Conservation (phyloP, 352 stramenopile species). For the Albugo candida region DNA sequence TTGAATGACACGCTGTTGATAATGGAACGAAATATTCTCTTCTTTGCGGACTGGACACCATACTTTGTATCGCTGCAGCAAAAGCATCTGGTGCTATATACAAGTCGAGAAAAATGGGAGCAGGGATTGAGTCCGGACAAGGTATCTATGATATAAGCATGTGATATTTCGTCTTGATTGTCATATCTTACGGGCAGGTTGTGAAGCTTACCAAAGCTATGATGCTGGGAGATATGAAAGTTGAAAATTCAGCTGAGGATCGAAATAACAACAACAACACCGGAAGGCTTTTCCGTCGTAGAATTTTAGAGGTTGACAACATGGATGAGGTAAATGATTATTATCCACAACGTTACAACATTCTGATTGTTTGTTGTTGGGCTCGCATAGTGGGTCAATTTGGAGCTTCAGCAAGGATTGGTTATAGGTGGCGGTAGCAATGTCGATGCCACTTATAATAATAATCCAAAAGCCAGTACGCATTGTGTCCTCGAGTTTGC, state of each 20-base stretch:
- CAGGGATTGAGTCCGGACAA: conserved; percentile 65
- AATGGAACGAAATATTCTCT: conserved; percentile 68
- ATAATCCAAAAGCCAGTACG: conserved; percentile 33
- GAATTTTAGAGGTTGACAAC: conserved; percentile 50
- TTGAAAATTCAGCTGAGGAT: conserved; percentile 21
- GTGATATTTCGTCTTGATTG: neutral
- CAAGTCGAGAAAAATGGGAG: conserved; percentile 63
- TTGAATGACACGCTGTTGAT: conserved; percentile 70
- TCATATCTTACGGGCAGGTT: conserved; percentile 17
- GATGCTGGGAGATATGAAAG: conserved; percentile 69
- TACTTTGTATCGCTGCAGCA: conserved; percentile 76
- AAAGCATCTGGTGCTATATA: conserved; percentile 57
- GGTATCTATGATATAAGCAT: conserved; percentile 9
- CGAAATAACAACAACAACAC: conserved; percentile 12
- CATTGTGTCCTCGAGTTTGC: conserved; percentile 57
- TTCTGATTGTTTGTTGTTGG: neutral
- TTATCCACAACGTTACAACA: neutral
- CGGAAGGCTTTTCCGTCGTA: conserved; percentile 44
- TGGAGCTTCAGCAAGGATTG: conserved; percentile 36
- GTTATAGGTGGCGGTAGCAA: conserved; percentile 21
- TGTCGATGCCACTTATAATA: conserved; percentile 24
- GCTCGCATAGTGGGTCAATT: conserved; percentile 35
- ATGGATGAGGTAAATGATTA: conserved; percentile 33
- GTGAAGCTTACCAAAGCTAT: conserved; percentile 47
- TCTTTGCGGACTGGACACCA: conserved; percentile 53